Evolutionary conservation across 495 filamentous ascomycete genomes (phyloP), one percentile per base, ranked within the genome.

Genomic region (Neurospora sublineolata): DNA sequence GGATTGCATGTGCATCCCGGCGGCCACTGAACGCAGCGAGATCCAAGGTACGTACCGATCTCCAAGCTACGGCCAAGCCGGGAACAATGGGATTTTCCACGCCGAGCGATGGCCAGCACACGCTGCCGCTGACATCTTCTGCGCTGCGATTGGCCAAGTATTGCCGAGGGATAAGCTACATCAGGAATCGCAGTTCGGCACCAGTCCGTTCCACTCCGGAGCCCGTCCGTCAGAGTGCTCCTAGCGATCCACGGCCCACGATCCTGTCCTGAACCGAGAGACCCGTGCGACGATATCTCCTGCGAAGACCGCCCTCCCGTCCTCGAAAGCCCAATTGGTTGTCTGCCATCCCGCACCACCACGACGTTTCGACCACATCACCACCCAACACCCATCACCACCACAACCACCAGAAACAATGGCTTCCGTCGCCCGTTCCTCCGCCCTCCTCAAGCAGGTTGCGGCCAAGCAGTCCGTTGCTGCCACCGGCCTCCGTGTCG

Each of bases 361-460:
- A 60, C 46, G 23, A 58, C 46, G 46, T 4, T 58, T 27, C 46
- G 46, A 23, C 46, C 46, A 27, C 23, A 60, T 18, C 6, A 64
- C 52, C 52, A 64, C 52, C 27, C 52, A 64, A 33, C 27, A 64
- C 52, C 52, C 52, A 64, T 18, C 27, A 64, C 52, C 52, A 60
- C 52, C 52, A 64, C 14, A 64, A 33, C 27, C 6, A 64, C 52
- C 52, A 76, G 70, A 44, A 60, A 79, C 69, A 27, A 88, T 88
- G 86, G 85, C 85, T 70, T 88, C 86, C 72, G 81, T 87, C 77
- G 79, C 84, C 74, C 86, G 86, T 74, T 83, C 86, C 71, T 83
- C 86, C 71, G 76, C 82, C 71, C 79, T 87, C 79, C 81, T 87
- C 72, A 82, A 84, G 78, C 85, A 87, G 79, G 64, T 76, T 75